Base-by-base conservation (phyloP, 192 early-diverging fungal genomes). In the Backusella psychrophila region DNA sequence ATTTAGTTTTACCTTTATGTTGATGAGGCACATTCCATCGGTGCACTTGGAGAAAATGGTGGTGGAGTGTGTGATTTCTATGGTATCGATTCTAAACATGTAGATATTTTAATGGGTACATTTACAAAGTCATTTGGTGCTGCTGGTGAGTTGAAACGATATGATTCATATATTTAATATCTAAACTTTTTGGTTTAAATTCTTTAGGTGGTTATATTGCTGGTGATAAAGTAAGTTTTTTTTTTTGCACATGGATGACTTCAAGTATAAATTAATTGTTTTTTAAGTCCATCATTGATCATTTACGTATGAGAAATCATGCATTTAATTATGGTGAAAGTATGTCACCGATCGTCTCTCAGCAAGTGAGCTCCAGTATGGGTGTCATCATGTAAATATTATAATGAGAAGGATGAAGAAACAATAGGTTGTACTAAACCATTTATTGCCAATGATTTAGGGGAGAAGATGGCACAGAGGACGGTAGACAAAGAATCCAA, bases 61-160 rank as follows among this genome's bases (percentile, higher is more conserved):
- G 91, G 96, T 35, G 95, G 95, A 38, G 88, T 96, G 63, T 96
- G 95, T 84, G 96, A 97, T 84, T 94, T 94, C 78, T 95, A 89
- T 82, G 90, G 90, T 71, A 84, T 96, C 4, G 93, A 95, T 77
- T 94, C 95, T 19, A 85, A 82, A 56, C 88, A 94, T 31, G 90
- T 96, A n/a, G 96, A 97, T 78, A 85, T 96, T 71, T 81, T 94
- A 39, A 96, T 97, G 96, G 96, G 95, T 36, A 96, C 95, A 7
- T 96, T 96, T 74, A 96, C 95, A 38, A 96, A 97, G 82, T 92
- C 91, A 67, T 96, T 97, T 89, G 96, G 95, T 65, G 93, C 94
- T 46, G 94, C 96, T n/a, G 96, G 96, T 59, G 21, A 59, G 56
- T 59, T 52, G 0, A 59, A 11, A 11, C 11, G 38, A 39, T 39